phyloP scores from a whole-genome alignment of 192 early-diverging fungal species.

The Fimicolochytrium jonesii region DNA sequence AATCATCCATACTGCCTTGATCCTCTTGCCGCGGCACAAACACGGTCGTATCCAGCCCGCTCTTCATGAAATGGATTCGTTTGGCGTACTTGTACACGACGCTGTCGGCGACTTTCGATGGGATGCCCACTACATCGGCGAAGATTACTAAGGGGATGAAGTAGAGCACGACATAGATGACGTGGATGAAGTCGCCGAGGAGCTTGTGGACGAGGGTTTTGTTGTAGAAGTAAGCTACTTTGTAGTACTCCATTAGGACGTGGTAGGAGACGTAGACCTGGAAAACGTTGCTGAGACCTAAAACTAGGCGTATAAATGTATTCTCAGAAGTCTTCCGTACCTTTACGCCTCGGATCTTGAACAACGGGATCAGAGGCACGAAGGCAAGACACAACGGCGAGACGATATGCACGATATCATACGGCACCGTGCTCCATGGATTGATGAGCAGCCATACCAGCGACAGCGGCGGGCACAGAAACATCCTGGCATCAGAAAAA shows the following conservation, averaged over 20 bases:
- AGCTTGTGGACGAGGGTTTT: slow-evolving; percentile 3
- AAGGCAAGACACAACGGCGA: slow-evolving; percentile 40
- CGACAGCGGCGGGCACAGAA: slow-evolving; percentile 37
- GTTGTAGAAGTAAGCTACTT: slow-evolving; percentile 36
- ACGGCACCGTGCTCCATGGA: slow-evolving; percentile 31
- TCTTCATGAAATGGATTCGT: slow-evolving; percentile 45
- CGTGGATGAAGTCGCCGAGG: slow-evolving; percentile 32
- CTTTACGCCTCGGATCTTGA: slow-evolving; percentile 37
- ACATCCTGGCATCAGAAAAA: slow-evolving; percentile 39
- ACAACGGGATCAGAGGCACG: slow-evolving; percentile 33
- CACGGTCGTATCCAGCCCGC: slow-evolving; percentile 43
- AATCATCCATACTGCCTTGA: neutral
- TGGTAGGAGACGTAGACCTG: slow-evolving; percentile 53
- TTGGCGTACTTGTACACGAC: slow-evolving; percentile 39
- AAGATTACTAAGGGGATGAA: slow-evolving; percentile 42
- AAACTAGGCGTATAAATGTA: neutral
- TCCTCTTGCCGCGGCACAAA: slow-evolving; percentile 24
- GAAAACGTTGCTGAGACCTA: neutral
- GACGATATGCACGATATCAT: slow-evolving; percentile 47
- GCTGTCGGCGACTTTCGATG: slow-evolving; percentile 39
- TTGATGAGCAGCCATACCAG: slow-evolving; percentile 39
- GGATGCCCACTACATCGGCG: slow-evolving; percentile 47
- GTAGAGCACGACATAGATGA: slow-evolving; percentile 36
- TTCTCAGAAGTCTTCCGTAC: no score
- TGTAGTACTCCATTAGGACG: slow-evolving; percentile 48